phyloP scores from a whole-genome alignment of 208 protist species.

The Phytomonas francai region DNA sequence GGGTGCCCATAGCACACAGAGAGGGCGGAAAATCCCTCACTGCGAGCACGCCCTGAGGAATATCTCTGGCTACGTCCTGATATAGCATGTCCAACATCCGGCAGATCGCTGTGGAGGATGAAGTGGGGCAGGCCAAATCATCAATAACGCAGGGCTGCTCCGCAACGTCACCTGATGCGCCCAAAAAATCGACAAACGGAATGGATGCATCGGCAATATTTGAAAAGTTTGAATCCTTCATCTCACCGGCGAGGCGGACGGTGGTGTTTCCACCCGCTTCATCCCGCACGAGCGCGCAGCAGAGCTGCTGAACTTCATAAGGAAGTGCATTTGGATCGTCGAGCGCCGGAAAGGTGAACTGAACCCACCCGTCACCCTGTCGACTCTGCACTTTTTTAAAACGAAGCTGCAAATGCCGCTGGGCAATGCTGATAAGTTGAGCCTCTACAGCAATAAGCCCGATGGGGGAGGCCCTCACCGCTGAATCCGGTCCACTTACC shows the following conservation, averaged over 20 bases:
- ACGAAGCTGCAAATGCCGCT: constrained; percentile 74
- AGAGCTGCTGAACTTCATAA: constrained; percentile 71
- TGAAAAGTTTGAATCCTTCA: constrained; percentile 63
- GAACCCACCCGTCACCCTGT: constrained; percentile 73
- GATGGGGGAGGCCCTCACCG: too few relatives aligned
- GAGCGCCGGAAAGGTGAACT: constrained; percentile 58
- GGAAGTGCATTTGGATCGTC: constrained; percentile 27
- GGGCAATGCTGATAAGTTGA: constrained; percentile 70
- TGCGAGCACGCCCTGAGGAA: constrained; percentile 26
- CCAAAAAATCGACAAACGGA: constrained; percentile 54
- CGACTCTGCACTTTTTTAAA: constrained; percentile 49
- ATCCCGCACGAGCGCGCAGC: constrained; percentile 65
- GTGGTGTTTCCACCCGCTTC: constrained; percentile 42
- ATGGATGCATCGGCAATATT: constrained; percentile 28
- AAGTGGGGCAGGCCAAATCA: too few relatives aligned
- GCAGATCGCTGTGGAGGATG: constrained; percentile 19
- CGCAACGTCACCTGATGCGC: constrained; percentile 14
- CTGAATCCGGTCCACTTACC: not conserved
- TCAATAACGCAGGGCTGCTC: not conserved
- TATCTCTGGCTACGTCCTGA: constrained; percentile 54
- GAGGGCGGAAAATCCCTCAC: constrained; percentile 64
- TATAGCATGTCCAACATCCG: constrained; percentile 86
- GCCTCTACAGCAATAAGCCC: constrained; percentile 63
- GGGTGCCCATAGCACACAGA: constrained; percentile 58
- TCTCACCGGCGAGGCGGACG: constrained; percentile 58